Conservation (phyloP, 2,329 filamentous ascomycete species). For the Ophiostoma ulmi region DNA sequence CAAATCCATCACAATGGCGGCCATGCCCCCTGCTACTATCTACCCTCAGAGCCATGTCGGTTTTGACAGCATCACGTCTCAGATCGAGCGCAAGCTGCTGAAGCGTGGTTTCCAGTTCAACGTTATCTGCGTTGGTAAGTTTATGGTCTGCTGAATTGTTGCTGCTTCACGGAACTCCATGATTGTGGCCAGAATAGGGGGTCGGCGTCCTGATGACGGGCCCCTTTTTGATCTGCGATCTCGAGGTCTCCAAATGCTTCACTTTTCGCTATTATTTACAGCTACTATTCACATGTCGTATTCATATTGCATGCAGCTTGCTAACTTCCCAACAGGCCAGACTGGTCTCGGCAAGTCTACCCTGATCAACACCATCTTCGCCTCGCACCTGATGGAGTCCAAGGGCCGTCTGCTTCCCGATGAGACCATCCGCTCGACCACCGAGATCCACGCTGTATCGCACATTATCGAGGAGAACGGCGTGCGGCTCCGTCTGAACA, state of each 20-base stretch:
- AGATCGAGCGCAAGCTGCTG: constrained; percentile 99
- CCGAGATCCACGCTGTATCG: constrained; percentile 95
- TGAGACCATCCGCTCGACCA: constrained; percentile 89
- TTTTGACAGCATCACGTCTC: constrained; percentile 99
- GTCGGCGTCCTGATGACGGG: not conserved
- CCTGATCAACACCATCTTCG: constrained; percentile 99
- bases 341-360: constrained; percentile 98
- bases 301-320: not conserved
- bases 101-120: constrained; percentile 99
- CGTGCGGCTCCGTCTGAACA: constrained; percentile 94
- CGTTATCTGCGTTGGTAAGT: constrained; percentile 88
- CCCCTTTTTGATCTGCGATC: constrained; percentile 6
- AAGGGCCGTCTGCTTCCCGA: constrained; percentile 92
- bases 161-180: constrained; percentile 1
- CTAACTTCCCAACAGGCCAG: constrained; percentile 60
- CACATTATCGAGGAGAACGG: constrained; percentile 99
- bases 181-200: not conserved
- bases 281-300: not conserved
- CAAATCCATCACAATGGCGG: constrained; percentile 42
- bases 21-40: constrained; percentile 65
- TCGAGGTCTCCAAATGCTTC: constrained; percentile 1
- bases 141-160: not conserved
- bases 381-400: constrained; percentile 97
- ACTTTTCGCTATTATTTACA: not conserved
- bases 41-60: constrained; percentile 97